These are phyloP conservation scores for Lizonia empirigonia DNA, from an alignment of 2,329 filamentous ascomycete genomes.

Conservation along the genomic window DNA sequence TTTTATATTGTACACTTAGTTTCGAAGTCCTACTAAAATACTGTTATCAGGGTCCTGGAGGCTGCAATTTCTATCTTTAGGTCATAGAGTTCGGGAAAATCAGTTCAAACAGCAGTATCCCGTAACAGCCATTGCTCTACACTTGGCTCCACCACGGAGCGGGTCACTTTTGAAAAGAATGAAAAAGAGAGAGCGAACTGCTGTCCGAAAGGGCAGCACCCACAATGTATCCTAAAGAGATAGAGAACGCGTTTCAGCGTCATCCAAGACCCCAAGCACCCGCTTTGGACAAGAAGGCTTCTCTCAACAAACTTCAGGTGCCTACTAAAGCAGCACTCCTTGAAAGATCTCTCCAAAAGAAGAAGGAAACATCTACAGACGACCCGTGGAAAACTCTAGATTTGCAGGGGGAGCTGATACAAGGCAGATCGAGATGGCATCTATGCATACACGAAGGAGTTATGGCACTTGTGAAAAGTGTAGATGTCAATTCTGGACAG, in stretches of 20 bases:
- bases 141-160: neutral
- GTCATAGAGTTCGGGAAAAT: neutral
- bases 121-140: neutral
- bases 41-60: neutral
- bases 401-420: slow-evolving; percentile 2
- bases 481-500: neutral
- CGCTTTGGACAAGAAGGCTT: neutral
- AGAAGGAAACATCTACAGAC: neutral
- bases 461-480: slow-evolving; percentile 1
- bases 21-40: neutral
- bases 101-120: neutral
- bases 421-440: slow-evolving; percentile 1
- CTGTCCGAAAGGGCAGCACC: neutral
- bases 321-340: slow-evolving; percentile 14
- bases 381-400: slow-evolving; percentile 1
- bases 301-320: neutral
- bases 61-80: neutral
- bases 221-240: neutral
- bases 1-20: neutral
- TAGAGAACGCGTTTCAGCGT: slow-evolving; percentile 6
- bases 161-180: neutral
- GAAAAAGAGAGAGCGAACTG: neutral
- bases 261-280: slow-evolving; percentile 8
- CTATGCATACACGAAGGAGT: neutral
- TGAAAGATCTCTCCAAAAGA: neutral